phyloP scores from a whole-genome alignment of 2,329 filamentous ascomycete species.

The Monosporascus cannonballus region DNA sequence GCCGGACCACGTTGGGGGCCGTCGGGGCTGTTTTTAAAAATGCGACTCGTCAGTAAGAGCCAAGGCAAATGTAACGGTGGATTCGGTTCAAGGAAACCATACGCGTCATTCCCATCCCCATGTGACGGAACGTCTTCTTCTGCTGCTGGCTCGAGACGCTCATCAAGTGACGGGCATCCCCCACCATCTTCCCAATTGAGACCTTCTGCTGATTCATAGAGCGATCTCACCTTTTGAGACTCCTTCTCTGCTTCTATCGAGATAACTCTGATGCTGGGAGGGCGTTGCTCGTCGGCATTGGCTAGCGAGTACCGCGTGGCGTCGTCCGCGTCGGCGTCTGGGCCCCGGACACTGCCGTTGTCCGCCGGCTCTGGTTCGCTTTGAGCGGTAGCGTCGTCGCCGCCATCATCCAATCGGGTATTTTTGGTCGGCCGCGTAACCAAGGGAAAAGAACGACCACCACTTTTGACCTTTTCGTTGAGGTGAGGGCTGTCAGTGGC shows the following conservation, averaged over 20 bases:
- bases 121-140: conserved; percentile 45
- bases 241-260: conserved; percentile 53
- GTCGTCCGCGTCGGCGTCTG: conserved; percentile 4
- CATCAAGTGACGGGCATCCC: conserved; percentile 39
- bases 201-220: conserved; percentile 53
- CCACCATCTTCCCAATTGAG: conserved; percentile 47
- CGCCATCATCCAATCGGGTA: conserved; percentile 6
- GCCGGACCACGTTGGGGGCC: conserved; percentile 21
- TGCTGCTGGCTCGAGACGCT: conserved; percentile 41
- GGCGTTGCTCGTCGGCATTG: conserved; percentile 13
- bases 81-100: conserved; percentile 45
- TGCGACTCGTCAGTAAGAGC: conserved; percentile 23
- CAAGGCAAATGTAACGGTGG: conserved; percentile 14
- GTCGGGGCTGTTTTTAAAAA: conserved; percentile 18
- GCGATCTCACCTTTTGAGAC: conserved; percentile 62
- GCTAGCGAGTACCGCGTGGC: conserved; percentile 4
- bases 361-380: neutral
- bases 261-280: conserved; percentile 46
- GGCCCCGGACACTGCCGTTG: neutral
- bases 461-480: conserved; percentile 6
- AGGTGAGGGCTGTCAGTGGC: conserved; percentile 4
- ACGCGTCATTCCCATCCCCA: conserved; percentile 49
- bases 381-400: neutral
- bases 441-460: conserved; percentile 22
- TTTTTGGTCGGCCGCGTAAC: conserved; percentile 12